Base-by-base conservation (phyloP, 805 yeast genomes). In the Brettanomyces custersianus region DNA sequence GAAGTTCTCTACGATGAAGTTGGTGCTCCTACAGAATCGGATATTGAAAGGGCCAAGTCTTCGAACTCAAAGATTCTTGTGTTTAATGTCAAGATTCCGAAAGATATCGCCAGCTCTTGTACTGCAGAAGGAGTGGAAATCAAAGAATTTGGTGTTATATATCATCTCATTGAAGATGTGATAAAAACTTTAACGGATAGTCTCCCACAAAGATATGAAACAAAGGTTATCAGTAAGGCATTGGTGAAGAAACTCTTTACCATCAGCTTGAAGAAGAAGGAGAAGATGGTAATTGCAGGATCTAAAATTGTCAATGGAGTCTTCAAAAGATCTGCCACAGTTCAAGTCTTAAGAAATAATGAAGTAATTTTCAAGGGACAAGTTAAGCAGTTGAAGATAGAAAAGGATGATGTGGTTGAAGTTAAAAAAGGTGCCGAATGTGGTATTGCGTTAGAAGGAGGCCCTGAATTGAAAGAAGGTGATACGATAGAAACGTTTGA, bases 371-470 rank as follows among this genome's bases (percentile, higher is more conserved):
- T 59, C 45, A 44, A 59, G 8, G 70, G 65, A 10, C 61, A 54
- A 22, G 54, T 92, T 6, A 71, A 78, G 3, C 77, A 90, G 5
- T 67, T 92, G 55, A 87, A 84, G 59, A 84, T 82, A 42, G 77
- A 76, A 35, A 86, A 85, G 54, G 88, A 84, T 31, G 94, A 84
- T 45, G 82, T 80, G 4, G 45, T 60, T 2, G 90, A 81, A 49
- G 84, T 83, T 7, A 73, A 73, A 39, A 88, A 84, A 59, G 96
- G 95, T 20, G 71, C 72, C 20, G 98, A 92, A 47, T 92, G 96
- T 65, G 98, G 98, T 36, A 54, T 90, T 18, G 63, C 85, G 0
- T 76, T 92, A 44, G 70, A 76, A 45, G 46, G 47, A 17, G 49
- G 40, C 20, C 52, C 57, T 3, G 49, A 48, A 4, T 20, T 55